A percentile compares a stretch with the other conserved stretches of the same genome.
phyloP scores from a whole-genome alignment of 768 basidiomycete genomes.

The Rhodosporidiobolus odoratus region DNA sequence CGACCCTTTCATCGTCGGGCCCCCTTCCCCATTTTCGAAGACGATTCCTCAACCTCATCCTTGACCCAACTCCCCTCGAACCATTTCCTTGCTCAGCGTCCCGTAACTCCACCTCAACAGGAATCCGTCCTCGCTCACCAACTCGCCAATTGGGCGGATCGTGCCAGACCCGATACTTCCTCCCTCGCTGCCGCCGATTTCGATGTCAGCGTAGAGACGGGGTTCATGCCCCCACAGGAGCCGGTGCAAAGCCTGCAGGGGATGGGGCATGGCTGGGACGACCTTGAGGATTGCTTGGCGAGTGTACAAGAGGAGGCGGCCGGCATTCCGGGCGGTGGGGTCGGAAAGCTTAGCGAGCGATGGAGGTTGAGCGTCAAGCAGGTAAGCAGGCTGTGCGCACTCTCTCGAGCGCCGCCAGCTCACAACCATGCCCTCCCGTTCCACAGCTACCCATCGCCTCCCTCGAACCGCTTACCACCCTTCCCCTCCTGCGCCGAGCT shows the following conservation, averaged over 20 bases:
- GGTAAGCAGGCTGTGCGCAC: too few relatives aligned
- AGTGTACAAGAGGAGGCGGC: constrained; percentile 57
- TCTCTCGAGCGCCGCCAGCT: constrained; percentile 48
- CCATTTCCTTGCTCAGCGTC: constrained; percentile 41
- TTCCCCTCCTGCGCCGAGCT: constrained; percentile 68
- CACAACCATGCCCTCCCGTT: neutral
- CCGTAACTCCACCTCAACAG: constrained; percentile 21
- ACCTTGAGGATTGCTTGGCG: constrained; percentile 44
- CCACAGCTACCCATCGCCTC: constrained; percentile 33
- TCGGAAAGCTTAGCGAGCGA: constrained; percentile 55
- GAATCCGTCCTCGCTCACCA: constrained; percentile 4
- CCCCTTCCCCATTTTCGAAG: neutral
- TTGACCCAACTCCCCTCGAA: constrained; percentile 28
- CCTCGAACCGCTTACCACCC: constrained; percentile 31
- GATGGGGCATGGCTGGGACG: constrained; percentile 45
- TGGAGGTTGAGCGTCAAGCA: constrained; percentile 64
- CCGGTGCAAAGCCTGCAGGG: constrained; percentile 63
- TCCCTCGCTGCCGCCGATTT: constrained; percentile 79
- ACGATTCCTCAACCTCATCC: neutral
- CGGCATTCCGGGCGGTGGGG: constrained; percentile 54
- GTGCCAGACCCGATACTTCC: constrained; percentile 51
- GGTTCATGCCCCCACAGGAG: constrained; percentile 86
- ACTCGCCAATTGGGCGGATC: neutral
- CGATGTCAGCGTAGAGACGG: constrained; percentile 83
- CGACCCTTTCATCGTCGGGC: neutral